Conservation (phyloP, 495 filamentous ascomycete genomes). For the Aspergillus ostianus region DNA sequence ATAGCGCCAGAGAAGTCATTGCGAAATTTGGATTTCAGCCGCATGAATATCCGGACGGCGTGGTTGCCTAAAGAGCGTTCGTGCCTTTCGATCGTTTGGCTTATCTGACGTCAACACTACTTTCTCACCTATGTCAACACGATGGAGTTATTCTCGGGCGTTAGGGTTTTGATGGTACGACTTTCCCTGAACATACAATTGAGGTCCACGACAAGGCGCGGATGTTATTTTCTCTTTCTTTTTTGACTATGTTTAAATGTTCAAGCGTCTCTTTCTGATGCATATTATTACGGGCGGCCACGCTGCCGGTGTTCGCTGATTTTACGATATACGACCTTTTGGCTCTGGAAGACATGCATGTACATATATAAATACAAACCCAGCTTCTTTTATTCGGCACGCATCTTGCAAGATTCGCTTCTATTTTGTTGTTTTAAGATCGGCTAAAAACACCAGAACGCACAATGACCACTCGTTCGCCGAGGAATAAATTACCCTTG, state of each 20-base stretch:
- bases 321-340: neutral
- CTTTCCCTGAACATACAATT: neutral
- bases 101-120: neutral
- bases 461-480: slow-evolving; percentile 9
- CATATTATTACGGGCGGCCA: neutral
- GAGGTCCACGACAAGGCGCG: neutral
- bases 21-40: slow-evolving; percentile 42
- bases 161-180: neutral
- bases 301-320: neutral
- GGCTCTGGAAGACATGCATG: neutral
- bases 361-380: neutral
- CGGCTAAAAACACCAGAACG: neutral
- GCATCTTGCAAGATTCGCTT: neutral
- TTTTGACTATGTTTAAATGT: neutral
- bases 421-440: neutral
- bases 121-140: neutral
- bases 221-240: neutral
- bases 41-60: slow-evolving; percentile 38
- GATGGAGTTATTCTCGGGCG: neutral
- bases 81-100: neutral
- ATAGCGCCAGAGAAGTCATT: slow-evolving; percentile 38
- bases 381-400: neutral
- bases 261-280: neutral
- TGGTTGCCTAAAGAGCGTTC: slow-evolving; percentile 10
- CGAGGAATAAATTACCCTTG: slow-evolving; percentile 1